Percentiles rank a stretch among this genome's conserved stretches.
Conservation (phyloP, 202 grass and related monocot species). For the Eragrostis tef region DNA sequence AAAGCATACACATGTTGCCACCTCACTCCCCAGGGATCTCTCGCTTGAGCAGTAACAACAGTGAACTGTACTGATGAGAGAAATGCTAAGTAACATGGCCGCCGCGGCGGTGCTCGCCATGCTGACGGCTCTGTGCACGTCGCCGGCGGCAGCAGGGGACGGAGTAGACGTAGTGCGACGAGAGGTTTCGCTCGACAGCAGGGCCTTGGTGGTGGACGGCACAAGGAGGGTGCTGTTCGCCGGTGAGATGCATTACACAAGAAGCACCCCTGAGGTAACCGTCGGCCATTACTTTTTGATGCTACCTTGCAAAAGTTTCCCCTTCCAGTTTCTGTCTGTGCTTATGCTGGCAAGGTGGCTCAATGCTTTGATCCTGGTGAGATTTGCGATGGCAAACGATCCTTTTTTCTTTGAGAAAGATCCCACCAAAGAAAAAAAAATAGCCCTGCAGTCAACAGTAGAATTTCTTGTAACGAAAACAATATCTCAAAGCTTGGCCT, state of each 20-base stretch:
- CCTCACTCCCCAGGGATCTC: neutral
- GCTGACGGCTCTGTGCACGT: neutral
- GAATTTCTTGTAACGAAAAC: neutral
- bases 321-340: neutral
- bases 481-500: neutral
- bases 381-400: neutral
- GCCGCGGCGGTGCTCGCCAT: neutral
- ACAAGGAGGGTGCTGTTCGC: slow-evolving; percentile 68
- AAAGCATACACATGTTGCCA: neutral
- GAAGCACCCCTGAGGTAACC: slow-evolving; percentile 75
- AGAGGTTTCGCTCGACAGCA: slow-evolving; percentile 54
- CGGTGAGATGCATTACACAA: slow-evolving; percentile 77
- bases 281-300: neutral
- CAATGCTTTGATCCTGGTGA: neutral
- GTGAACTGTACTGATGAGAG: neutral
- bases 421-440: neutral
- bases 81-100: slow-evolving; percentile 16
- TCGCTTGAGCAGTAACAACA: neutral
- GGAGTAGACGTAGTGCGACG: neutral
- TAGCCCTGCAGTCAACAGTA: neutral
- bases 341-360: neutral
- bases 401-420: neutral
- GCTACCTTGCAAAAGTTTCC: neutral
- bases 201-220: slow-evolving; percentile 67
- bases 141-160: neutral